Base-by-base conservation (phyloP, 352 stramenopile genomes). In the Pelagophyceae sp. region DNA sequence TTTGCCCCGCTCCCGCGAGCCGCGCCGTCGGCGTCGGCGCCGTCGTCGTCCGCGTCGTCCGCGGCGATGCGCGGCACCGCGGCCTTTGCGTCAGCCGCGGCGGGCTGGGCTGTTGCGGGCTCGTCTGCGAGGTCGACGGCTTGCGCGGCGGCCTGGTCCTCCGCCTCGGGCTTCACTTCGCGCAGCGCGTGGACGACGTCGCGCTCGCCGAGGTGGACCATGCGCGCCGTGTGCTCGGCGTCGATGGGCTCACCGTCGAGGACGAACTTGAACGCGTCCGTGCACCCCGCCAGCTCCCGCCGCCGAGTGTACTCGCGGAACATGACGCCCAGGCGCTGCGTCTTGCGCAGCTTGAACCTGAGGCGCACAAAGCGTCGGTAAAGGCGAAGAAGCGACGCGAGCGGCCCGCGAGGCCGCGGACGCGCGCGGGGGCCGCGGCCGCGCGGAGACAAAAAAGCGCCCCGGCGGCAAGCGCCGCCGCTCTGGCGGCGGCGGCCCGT, bases 251-350 rank as follows among this genome's bases (percentile, higher is more conserved):
- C 67, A 37, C 67, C 67, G 67, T 74, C 67, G 27, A 74, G 0
- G 67, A 58, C 1, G 29, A 74, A 74, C 27, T 50, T 58, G 38
- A 40, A 74, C 15, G 67, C 67, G 35, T 6, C 27, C 11, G 11
- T 71, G 11, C 54, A n/a, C 15, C 54, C 54, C 29, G 61, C 61
- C 5, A 71, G 61, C 23, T 74, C 67, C 5, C 67, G 33, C 3
- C 67, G 33, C 67, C 67, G 11, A 11, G 35, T 58, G 67, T 74
- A 74, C 38, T 74, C 67, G 17, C 67, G 33, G n/a, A 74, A 74
- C 67, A 74, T 74, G 20, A 74, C 67, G 35, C 67, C 67, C 25
- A 74, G 67, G 17, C 38, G 33, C 67, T 74, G 67, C 3, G 20
- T 58, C 17, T 23, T 17, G 15, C 67, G 67, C 67, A 74, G 67